Conservation (phyloP, 192 early-diverging fungal genomes). For the Entophlyctis helioformis region DNA sequence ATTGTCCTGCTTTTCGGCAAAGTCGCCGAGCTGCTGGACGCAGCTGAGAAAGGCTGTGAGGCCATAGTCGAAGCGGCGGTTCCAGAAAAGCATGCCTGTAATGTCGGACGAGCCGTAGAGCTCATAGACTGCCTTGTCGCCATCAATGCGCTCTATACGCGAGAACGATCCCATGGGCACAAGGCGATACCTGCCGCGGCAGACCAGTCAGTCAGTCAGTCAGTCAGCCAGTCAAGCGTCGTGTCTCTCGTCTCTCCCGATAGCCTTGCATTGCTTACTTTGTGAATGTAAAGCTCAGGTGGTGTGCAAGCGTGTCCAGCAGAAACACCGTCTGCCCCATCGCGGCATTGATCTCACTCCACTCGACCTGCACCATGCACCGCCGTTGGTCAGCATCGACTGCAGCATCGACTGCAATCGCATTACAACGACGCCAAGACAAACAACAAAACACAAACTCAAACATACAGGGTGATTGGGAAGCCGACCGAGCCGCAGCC, state of each 20-base stretch:
- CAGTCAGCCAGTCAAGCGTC: neutral
- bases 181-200: slow-evolving; percentile 49
- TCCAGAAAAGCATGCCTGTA: slow-evolving; percentile 69
- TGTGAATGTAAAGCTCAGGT: slow-evolving; percentile 71
- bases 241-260: neutral
- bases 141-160: slow-evolving; percentile 71
- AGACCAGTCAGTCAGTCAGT: no score
- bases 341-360: slow-evolving; percentile 94
- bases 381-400: slow-evolving; percentile 1
- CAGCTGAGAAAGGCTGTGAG: slow-evolving; percentile 86
- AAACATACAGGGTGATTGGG: slow-evolving; percentile 47
- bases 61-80: slow-evolving; percentile 73
- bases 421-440: neutral
- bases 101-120: slow-evolving; percentile 80
- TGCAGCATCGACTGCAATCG: neutral
- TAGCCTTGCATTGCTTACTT: slow-evolving; percentile 23
- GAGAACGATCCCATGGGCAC: slow-evolving; percentile 90
- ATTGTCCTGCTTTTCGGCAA: slow-evolving; percentile 57
- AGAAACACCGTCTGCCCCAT: slow-evolving; percentile 84
- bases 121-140: slow-evolving; percentile 62
- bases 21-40: slow-evolving; percentile 77
- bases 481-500: slow-evolving; percentile 72
- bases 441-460: neutral
- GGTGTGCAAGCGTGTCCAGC: slow-evolving; percentile 75
- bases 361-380: slow-evolving; percentile 68